These are phyloP conservation scores for Penicillium roqueforti DNA, from an alignment of 495 filamentous ascomycete genomes.

Conservation along the genomic window DNA sequence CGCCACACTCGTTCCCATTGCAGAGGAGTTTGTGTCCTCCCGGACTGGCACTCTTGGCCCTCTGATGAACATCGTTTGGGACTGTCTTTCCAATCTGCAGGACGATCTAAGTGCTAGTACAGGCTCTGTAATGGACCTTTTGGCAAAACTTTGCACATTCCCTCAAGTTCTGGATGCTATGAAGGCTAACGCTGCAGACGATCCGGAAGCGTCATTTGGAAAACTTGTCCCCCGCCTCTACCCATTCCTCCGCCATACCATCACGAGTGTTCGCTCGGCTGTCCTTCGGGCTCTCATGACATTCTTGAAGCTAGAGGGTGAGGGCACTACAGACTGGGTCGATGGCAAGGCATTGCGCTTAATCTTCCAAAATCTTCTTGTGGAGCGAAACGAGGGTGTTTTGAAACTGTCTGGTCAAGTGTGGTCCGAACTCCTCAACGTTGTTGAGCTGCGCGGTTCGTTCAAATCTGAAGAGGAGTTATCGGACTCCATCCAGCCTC, in stretches of 20 bases:
- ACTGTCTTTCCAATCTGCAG: slow-evolving; percentile 88
- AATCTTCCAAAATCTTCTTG: slow-evolving; percentile 89
- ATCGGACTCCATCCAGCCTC: slow-evolving; percentile 58
- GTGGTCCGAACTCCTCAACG: slow-evolving; percentile 73
- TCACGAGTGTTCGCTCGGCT: slow-evolving; percentile 88
- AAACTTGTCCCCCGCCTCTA: slow-evolving; percentile 90
- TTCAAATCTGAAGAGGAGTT: slow-evolving; percentile 63
- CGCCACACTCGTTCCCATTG: slow-evolving; percentile 91
- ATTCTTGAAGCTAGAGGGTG: slow-evolving; percentile 79
- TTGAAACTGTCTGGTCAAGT: slow-evolving; percentile 78
- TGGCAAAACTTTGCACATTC: slow-evolving; percentile 94
- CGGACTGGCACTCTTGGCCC: slow-evolving; percentile 68
- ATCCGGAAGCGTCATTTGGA: slow-evolving; percentile 82
- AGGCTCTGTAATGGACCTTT: slow-evolving; percentile 93
- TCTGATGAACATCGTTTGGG: slow-evolving; percentile 94
- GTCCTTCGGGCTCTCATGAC: slow-evolving; percentile 90
- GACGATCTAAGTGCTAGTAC: slow-evolving; percentile 97
- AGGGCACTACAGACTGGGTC: slow-evolving; percentile 84
- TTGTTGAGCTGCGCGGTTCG: slow-evolving; percentile 54
- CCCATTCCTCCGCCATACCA: slow-evolving; percentile 94
- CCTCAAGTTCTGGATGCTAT: slow-evolving; percentile 89
- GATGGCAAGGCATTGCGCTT: slow-evolving; percentile 84
- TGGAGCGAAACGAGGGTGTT: slow-evolving; percentile 80
- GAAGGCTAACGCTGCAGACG: slow-evolving; percentile 79
- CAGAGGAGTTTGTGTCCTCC: slow-evolving; percentile 84